Base-by-base conservation (phyloP, 768 basidiomycete species). In the Kwoniella bestiolae region DNA sequence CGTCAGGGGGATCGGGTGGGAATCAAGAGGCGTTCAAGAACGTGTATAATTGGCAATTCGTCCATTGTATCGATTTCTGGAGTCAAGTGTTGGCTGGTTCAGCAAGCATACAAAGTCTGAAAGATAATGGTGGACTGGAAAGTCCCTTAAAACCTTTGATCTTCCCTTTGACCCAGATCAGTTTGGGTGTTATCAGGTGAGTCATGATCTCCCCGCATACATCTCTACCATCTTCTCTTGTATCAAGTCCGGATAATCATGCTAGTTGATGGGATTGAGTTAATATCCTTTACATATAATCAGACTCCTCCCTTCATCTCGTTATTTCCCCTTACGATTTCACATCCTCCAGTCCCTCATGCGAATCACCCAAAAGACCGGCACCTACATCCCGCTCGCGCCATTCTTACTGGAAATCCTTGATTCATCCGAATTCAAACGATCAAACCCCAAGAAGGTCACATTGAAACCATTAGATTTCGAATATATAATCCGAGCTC, bases 41-140 rank as follows among this genome's bases (percentile, higher is more conserved):
- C 73, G 95, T 99, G 23, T 96, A 99, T 82, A 99, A 97, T 82
- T 99, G 96, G 96, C 96, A 97, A 82, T 97, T 90, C 71, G 90
- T 89, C 2, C 96, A 99, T 79, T 91, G 88, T 64, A 84, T 99
- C 69, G 96, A 99, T 83, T 98, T 98, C 75, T 99, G 96, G 96
- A 86, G 87, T 44, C 85, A 91, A 45, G 92, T 97, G 9, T 85
- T 99, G 9, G 90, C 89, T 23, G 85, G 89, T 47, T 89, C 92
- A 16, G 94, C 91, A 74, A 87, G 89, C 74, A 82, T 83, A 29
- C 83, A 88, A 72, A 82, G 84, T 2, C 84, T 87, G 64, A 77
- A 80, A 14, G 85, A 85, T 59, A 85, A 83, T 21, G 75, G 69
- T 8, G 84, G 85, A 6, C 81, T 85, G 57, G 90, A 89, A 74